Evolutionary conservation across 768 basidiomycete species (phyloP).

Genomic region (Naganishia vishniacii): DNA sequence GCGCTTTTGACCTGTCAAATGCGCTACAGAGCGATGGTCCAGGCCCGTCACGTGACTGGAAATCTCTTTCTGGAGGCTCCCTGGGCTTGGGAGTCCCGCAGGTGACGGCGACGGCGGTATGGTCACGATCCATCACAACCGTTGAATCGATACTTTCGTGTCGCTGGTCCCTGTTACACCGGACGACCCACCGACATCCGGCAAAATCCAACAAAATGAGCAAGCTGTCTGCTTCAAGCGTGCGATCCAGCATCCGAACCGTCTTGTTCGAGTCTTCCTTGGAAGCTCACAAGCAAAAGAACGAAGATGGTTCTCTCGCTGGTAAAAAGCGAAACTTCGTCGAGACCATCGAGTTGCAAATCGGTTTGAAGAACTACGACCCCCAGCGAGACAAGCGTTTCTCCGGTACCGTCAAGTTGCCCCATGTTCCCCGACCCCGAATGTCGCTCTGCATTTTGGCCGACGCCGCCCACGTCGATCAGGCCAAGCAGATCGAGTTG

Average conservation of each 20-base stretch:
- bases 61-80: background rate
- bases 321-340: constrained; percentile 50
- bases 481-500: constrained; percentile 93
- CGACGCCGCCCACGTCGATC: constrained; percentile 96
- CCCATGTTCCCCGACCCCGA: constrained; percentile 93
- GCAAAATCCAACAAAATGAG: constrained; percentile 24
- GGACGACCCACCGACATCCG: constrained; percentile 22
- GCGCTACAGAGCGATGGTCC: background rate
- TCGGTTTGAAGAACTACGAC: constrained; percentile 55
- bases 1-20: background rate
- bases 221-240: constrained; percentile 98
- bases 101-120: background rate
- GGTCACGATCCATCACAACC: background rate
- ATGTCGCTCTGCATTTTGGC: constrained; percentile 99
- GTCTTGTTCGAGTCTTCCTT: constrained; percentile 74
- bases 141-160: background rate
- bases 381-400: constrained; percentile 99
- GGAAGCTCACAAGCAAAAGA: constrained; percentile 57
- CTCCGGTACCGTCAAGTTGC: constrained; percentile 63
- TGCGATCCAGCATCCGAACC: constrained; percentile 95
- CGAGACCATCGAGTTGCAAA: constrained; percentile 51
- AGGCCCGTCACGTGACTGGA: background rate
- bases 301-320: constrained; percentile 32
- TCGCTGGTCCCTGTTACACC: background rate
- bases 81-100: too few relatives aligned